phyloP scores from a whole-genome alignment of 257 asterid species.

The Handroanthus guayacan region DNA sequence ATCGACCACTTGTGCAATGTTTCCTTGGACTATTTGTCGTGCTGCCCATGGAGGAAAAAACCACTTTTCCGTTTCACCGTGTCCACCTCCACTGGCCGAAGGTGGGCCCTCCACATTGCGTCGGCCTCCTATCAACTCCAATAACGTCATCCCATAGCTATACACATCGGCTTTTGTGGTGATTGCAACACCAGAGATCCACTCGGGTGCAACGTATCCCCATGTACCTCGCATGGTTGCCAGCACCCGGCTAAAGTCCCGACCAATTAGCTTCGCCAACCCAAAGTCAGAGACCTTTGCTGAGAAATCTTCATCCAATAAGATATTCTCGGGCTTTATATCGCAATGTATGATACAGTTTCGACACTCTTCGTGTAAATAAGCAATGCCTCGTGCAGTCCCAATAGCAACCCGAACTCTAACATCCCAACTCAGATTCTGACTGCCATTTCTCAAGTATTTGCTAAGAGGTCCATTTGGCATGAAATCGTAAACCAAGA shows the following conservation, averaged over 20 bases:
- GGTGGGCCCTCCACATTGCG: conserved; percentile 75
- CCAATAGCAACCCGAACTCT: conserved; percentile 67
- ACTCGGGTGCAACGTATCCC: conserved; percentile 93
- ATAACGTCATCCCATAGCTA: conserved; percentile 82
- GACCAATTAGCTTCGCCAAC: conserved; percentile 72
- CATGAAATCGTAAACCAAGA: conserved; percentile 83
- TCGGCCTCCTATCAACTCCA: conserved; percentile 75
- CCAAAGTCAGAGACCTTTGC: conserved; percentile 89
- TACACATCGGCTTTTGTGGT: conserved; percentile 84
- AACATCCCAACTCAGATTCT: conserved; percentile 69
- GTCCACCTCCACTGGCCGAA: conserved; percentile 52
- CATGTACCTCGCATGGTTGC: conserved; percentile 86
- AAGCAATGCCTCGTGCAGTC: conserved; percentile 78
- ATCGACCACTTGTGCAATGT: conserved; percentile 57
- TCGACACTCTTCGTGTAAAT: conserved; percentile 80
- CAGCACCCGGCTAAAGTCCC: conserved; percentile 78
- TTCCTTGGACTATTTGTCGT: conserved; percentile 62
- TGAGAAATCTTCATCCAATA: conserved; percentile 66
- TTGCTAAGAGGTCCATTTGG: conserved; percentile 77
- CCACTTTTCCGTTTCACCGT: conserved; percentile 59
- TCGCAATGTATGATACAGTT: conserved; percentile 76
- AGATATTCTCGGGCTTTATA: conserved; percentile 81
- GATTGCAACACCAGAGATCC: conserved; percentile 86
- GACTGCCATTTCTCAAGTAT: conserved; percentile 58
- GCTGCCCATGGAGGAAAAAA: conserved; percentile 86